phyloP scores from a whole-genome alignment of 805 yeast species.

The Saccharomycopsis vini region DNA sequence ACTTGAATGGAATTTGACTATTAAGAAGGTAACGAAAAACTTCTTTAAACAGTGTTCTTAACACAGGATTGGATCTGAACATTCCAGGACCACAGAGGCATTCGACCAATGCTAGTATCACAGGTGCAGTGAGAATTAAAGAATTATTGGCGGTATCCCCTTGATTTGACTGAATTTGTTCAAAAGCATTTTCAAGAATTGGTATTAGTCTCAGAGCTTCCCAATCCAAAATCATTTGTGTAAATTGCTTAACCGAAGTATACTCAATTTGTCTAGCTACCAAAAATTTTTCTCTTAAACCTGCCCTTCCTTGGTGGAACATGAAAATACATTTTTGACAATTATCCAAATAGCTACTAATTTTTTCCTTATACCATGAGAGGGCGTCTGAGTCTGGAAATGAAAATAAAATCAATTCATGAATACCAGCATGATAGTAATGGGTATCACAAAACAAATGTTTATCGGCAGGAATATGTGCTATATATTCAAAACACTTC shows the following conservation, averaged over 20 bases:
- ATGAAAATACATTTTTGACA: slow-evolving; percentile 48
- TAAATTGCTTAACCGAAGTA: slow-evolving; percentile 30
- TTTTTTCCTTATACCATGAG: slow-evolving; percentile 33
- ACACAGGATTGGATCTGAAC: slow-evolving; percentile 30
- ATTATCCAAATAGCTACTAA: slow-evolving; percentile 32
- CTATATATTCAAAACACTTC: slow-evolving; percentile 31
- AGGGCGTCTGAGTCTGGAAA: slow-evolving; percentile 42
- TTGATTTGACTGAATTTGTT: background rate
- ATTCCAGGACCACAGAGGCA: slow-evolving; percentile 46
- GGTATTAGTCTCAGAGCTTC: slow-evolving; percentile 23
- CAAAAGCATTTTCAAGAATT: slow-evolving; percentile 19
- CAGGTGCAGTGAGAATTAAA: slow-evolving; percentile 1
- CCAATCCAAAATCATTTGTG: slow-evolving; percentile 29
- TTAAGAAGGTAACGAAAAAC: slow-evolving; percentile 23
- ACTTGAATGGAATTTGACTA: slow-evolving; percentile 7
- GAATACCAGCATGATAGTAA: slow-evolving; percentile 41
- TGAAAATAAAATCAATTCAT: slow-evolving; percentile 52
- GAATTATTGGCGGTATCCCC: background rate
- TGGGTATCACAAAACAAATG: slow-evolving; percentile 53
- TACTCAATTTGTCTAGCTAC: slow-evolving; percentile 40
- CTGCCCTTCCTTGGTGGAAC: slow-evolving; percentile 46
- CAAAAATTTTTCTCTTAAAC: slow-evolving; percentile 43
- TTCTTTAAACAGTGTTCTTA: slow-evolving; percentile 31
- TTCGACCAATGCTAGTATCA: slow-evolving; percentile 31
- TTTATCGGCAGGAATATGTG: slow-evolving; percentile 23